A percentile compares a stretch with the other conserved stretches of the same genome.
These are phyloP conservation scores for Candida piceae DNA, from an alignment of 805 yeast species.

Conservation along the genomic window DNA sequence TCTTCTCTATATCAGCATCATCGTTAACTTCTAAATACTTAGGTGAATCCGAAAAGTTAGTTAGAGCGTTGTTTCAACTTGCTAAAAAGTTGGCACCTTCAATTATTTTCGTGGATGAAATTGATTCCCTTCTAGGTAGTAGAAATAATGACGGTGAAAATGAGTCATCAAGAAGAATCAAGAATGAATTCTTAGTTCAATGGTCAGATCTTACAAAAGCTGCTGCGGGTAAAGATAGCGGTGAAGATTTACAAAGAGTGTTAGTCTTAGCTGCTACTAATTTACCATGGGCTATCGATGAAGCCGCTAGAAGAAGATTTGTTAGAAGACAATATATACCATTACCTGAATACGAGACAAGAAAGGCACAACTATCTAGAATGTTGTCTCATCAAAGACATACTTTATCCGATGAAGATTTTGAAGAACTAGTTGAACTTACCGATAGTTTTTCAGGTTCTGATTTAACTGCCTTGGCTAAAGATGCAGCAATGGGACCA, in stretches of 20 bases:
- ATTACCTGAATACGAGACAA: constrained; percentile 80
- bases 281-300: constrained; percentile 95
- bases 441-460: constrained; percentile 80
- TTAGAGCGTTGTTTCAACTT: constrained; percentile 77
- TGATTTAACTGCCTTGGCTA: constrained; percentile 88
- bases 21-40: constrained; percentile 81
- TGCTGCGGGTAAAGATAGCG: constrained; percentile 63
- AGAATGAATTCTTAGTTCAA: constrained; percentile 88
- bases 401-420: constrained; percentile 59
- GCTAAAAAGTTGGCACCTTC: constrained; percentile 88
- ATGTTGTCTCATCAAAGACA: constrained; percentile 70
- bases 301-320: constrained; percentile 92
- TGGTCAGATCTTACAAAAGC: constrained; percentile 93
- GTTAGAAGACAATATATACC: constrained; percentile 92
- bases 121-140: constrained; percentile 81
- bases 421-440: constrained; percentile 50
- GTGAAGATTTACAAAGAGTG: constrained; percentile 59
- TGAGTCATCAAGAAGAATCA: constrained; percentile 84
- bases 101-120: constrained; percentile 93
- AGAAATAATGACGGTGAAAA: constrained; percentile 67
- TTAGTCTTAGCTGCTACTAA: constrained; percentile 92
- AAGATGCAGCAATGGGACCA: constrained; percentile 98
- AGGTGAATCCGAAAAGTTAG: constrained; percentile 93
- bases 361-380: constrained; percentile 64
- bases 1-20: constrained; percentile 87